These are phyloP conservation scores for Cochlearia excelsa DNA, from an alignment of 345 rosid species.

Conservation along the genomic window DNA sequence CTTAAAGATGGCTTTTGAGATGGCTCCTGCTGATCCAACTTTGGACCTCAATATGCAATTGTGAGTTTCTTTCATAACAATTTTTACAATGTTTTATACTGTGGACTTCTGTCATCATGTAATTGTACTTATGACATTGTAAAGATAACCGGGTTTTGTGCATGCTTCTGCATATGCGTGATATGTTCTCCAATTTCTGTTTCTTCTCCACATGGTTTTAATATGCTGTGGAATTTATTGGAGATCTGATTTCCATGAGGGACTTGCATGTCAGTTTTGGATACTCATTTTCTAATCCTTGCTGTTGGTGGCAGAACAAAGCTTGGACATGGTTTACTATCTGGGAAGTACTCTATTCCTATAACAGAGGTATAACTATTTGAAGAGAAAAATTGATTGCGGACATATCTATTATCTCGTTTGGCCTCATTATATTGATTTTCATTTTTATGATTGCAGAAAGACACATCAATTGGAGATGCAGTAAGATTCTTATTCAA, in stretches of 20 bases:
- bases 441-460: constrained; percentile 42
- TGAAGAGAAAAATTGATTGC: constrained; percentile 1
- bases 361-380: constrained; percentile 52
- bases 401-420: constrained; percentile 23
- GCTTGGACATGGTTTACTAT: constrained; percentile 92
- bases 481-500: constrained; percentile 45
- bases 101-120: constrained; percentile 18
- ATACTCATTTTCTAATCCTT: constrained; percentile 24
- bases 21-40: constrained; percentile 96
- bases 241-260: constrained; percentile 12
- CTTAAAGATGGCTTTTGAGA: constrained; percentile 73
- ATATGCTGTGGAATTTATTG: neutral
- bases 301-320: constrained; percentile 66
- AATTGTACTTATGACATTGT: constrained; percentile 9
- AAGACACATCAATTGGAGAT: constrained; percentile 42
- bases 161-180: constrained; percentile 18
- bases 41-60: constrained; percentile 92
- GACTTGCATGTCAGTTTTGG: constrained; percentile 9
- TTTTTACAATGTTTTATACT: constrained; percentile 5
- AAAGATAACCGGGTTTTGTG: constrained; percentile 2
- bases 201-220: constrained; percentile 10
- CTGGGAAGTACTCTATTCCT: constrained; percentile 89
- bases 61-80: constrained; percentile 48
- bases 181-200: constrained; percentile 9
- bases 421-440: constrained; percentile 18